Percentiles rank a stretch among this genome's conserved stretches.
Conservation (phyloP, 768 basidiomycete species). For the Tulasnella calospora region DNA sequence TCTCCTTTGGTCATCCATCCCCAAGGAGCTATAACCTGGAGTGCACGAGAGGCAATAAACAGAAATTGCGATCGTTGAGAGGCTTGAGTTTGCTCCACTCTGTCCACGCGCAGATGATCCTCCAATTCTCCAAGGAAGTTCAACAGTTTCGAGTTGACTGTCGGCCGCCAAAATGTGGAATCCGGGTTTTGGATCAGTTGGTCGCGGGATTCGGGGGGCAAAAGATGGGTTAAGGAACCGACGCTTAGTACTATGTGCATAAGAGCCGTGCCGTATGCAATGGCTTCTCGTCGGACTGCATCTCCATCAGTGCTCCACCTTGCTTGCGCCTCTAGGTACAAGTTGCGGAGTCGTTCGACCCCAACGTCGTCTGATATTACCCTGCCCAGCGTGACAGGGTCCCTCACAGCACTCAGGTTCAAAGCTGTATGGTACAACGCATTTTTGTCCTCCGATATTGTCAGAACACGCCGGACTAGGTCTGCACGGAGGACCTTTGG, state of each 20-base stretch:
- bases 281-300: neutral
- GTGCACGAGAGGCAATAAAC: neutral
- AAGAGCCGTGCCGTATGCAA: neutral
- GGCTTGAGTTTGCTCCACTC: neutral
- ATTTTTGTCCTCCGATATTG: neutral
- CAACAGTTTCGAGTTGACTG: neutral
- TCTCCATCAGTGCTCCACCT: neutral
- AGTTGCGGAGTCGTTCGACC: neutral
- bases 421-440: neutral
- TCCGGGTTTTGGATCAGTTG: neutral
- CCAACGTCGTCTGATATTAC: neutral
- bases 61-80: neutral
- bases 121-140: neutral
- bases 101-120: neutral
- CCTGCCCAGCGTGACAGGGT: neutral
- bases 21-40: neutral
- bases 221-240: neutral
- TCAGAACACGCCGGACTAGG: neutral
- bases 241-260: neutral
- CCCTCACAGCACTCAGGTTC: neutral
- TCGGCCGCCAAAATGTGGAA: neutral
- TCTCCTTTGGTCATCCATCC: conserved; percentile 1
- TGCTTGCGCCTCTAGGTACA: neutral
- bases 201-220: neutral
- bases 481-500: neutral